phyloP scores from a whole-genome alignment of 306 rosid species.

The Amphicarpaea edgeworthii region DNA sequence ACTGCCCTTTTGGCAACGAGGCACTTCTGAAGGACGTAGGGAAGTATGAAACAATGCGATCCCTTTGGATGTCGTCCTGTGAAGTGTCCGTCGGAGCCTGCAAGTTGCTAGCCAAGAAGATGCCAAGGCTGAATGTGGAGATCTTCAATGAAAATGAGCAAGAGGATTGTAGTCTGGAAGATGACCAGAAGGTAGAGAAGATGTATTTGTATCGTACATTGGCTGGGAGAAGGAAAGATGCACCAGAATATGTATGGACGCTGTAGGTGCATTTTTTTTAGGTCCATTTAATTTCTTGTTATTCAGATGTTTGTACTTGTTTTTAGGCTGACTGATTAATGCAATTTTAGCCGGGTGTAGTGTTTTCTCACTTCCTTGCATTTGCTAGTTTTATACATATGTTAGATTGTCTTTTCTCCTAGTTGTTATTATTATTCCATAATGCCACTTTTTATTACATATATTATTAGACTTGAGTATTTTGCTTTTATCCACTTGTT shows the following conservation, averaged over 20 bases:
- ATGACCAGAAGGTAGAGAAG: slow-evolving; percentile 69
- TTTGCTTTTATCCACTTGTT: not conserved
- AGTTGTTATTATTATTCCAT: not conserved
- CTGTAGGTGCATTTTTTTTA: slow-evolving; percentile 61
- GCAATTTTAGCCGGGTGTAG: slow-evolving; percentile 57
- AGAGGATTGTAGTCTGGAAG: slow-evolving; percentile 53
- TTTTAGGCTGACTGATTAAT: slow-evolving; percentile 59
- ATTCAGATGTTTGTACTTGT: slow-evolving; percentile 60
- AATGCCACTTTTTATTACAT: slow-evolving; percentile 1
- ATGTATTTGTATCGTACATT: slow-evolving; percentile 88
- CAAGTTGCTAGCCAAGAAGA: slow-evolving; percentile 73
- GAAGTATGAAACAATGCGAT: slow-evolving; percentile 99
- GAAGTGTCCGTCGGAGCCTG: slow-evolving; percentile 83
- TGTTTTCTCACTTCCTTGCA: slow-evolving; percentile 39
- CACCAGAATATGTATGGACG: slow-evolving; percentile 90
- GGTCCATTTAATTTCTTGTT: slow-evolving; percentile 43
- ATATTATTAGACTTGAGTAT: not conserved
- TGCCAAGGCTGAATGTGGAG: slow-evolving; percentile 91
- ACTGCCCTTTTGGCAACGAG: slow-evolving; percentile 80
- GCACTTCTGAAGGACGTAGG: slow-evolving; percentile 90
- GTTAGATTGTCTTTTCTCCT: slow-evolving; percentile 17
- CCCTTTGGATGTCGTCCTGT: slow-evolving; percentile 99
- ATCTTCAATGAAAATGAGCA: slow-evolving; percentile 74
- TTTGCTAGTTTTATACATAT: slow-evolving; percentile 45
- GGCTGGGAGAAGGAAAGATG: slow-evolving; percentile 82